Conservation (phyloP, 805 yeast species). For the Blastobotrys parvus region DNA sequence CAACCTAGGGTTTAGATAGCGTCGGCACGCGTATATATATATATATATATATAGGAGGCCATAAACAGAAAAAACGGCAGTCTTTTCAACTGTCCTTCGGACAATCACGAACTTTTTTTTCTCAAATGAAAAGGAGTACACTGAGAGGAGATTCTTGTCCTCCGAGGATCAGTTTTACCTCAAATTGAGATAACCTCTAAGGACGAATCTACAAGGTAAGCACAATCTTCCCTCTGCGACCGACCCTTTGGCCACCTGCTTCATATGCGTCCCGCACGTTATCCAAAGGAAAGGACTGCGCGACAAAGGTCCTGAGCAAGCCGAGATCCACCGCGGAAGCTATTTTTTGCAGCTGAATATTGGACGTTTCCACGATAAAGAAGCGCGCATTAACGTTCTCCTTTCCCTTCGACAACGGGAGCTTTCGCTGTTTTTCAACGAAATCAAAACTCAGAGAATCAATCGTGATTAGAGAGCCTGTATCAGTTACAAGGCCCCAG, state of each 20-base stretch:
- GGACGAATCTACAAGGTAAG: no score
- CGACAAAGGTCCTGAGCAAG: background rate
- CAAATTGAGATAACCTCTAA: no score
- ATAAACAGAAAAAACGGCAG: no score
- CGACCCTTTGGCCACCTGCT: background rate
- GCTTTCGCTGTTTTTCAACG: background rate
- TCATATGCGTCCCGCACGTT: background rate
- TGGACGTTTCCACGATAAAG: background rate
- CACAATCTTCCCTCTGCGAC: background rate
- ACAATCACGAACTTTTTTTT: no score
- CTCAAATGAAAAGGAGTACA: no score
- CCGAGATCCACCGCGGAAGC: background rate
- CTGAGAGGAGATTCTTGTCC: no score
- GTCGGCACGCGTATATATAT: no score
- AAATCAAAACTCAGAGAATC: background rate
- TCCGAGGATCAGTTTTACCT: no score
- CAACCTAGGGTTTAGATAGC: no score
- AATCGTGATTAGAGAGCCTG: background rate
- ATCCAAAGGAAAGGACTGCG: background rate
- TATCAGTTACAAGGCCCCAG: background rate
- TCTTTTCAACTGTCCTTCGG: no score
- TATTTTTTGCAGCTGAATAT: background rate
- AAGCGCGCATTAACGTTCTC: background rate
- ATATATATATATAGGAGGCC: no score
- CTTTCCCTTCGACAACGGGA: no score